These are phyloP conservation scores for Calonectria pauciramosa DNA, from an alignment of 2,329 filamentous ascomycete species.

Conservation along the genomic window DNA sequence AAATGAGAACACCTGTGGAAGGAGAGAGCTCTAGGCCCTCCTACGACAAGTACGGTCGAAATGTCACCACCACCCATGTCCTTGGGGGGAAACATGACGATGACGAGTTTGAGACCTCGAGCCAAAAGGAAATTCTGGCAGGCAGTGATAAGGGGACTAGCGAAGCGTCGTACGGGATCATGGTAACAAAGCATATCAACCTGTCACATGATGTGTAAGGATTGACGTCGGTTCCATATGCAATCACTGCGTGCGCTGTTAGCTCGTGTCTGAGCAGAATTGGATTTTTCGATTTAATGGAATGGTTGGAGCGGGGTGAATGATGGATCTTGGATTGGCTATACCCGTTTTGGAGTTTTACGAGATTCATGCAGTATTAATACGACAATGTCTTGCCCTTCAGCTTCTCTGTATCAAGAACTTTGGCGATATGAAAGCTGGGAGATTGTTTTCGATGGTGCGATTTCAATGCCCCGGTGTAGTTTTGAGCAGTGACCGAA, in stretches of 20 bases:
- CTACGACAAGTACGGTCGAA: background rate
- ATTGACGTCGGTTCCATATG: too few relatives aligned
- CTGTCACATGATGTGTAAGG: background rate
- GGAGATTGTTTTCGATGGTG: background rate
- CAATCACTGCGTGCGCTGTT: background rate
- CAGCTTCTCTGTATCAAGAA: background rate
- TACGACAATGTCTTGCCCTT: background rate
- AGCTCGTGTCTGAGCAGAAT: background rate
- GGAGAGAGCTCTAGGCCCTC: background rate
- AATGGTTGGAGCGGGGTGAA: too few relatives aligned
- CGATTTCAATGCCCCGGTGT: background rate
- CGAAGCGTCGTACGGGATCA: background rate
- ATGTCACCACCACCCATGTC: background rate
- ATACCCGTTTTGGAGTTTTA: background rate
- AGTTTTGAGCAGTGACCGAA: background rate
- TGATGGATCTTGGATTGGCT: background rate
- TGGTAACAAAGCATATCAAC: background rate
- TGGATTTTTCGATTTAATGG: background rate
- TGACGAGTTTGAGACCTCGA: background rate
- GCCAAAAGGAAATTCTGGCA: background rate
- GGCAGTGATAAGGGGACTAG: background rate
- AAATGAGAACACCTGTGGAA: background rate
- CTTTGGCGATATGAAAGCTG: background rate
- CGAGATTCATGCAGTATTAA: background rate
- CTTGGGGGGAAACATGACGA: background rate